A percentile compares a stretch with the other conserved stretches of the same genome.
phyloP scores from a whole-genome alignment of 2,329 filamentous ascomycete species.

The Apiospora pterosperma region DNA sequence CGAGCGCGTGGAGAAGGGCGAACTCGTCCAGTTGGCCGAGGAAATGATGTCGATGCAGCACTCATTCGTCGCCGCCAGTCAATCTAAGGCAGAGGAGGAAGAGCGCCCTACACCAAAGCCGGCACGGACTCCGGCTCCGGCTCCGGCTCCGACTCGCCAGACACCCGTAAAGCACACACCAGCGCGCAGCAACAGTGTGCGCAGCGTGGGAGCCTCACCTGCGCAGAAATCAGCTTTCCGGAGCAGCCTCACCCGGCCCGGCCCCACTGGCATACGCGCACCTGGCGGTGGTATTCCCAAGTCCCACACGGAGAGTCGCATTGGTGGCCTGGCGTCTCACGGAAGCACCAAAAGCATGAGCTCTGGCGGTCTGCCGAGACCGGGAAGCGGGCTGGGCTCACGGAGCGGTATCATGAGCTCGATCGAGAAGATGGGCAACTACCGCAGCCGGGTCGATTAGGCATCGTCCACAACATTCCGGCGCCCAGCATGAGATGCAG shows the following conservation, averaged over 20 bases:
- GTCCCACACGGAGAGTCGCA: constrained; percentile 43
- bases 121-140: constrained; percentile 13
- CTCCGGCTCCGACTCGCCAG: constrained; percentile 16
- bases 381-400: constrained; percentile 36
- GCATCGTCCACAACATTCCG: neutral
- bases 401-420: constrained; percentile 77
- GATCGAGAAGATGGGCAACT: constrained; percentile 82
- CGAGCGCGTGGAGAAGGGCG: constrained; percentile 79
- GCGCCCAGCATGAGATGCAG: neutral
- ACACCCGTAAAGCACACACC: constrained; percentile 4
- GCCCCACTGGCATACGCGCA: constrained; percentile 54
- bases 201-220: neutral
- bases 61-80: constrained; percentile 36
- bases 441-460: constrained; percentile 40
- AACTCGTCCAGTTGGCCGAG: constrained; percentile 76
- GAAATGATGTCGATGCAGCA: constrained; percentile 74
- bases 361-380: constrained; percentile 43
- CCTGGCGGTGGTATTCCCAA: constrained; percentile 44
- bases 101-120: constrained; percentile 16
- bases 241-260: constrained; percentile 1
- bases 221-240: constrained; percentile 4
- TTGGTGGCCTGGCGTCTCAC: constrained; percentile 36
- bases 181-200: neutral
- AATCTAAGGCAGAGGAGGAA: constrained; percentile 14
- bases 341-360: constrained; percentile 42